Conservation (phyloP, 2,329 filamentous ascomycete genomes). For the Fusarium sp. region DNA sequence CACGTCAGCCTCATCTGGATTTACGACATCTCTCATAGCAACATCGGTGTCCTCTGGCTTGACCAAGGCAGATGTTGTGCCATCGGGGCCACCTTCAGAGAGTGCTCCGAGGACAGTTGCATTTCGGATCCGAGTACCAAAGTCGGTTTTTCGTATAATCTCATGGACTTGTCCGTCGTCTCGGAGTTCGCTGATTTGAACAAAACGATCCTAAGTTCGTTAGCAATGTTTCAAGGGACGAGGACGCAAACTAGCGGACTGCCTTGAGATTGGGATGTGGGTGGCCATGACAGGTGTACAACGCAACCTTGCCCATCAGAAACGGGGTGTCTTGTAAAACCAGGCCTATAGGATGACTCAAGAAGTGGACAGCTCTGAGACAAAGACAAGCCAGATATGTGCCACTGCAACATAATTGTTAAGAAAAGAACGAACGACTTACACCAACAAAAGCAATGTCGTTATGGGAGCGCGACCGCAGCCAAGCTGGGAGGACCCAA, state of each 20-base stretch:
- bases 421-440: slow-evolving; percentile 50
- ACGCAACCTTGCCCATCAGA: not conserved
- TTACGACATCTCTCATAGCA: slow-evolving; percentile 48
- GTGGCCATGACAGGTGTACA: not conserved
- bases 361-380: not conserved
- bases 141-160: slow-evolving; percentile 80
- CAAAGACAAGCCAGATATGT: not conserved
- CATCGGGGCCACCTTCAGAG: slow-evolving; percentile 44
- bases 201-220: slow-evolving; percentile 70
- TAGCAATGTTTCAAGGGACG: slow-evolving; percentile 12
- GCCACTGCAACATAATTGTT: not conserved
- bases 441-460: slow-evolving; percentile 89
- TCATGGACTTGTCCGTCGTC: slow-evolving; percentile 76
- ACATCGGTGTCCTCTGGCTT: slow-evolving; percentile 54
- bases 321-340: not conserved
- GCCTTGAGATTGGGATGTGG: slow-evolving; percentile 12
- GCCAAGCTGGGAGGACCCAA: slow-evolving; percentile 80
- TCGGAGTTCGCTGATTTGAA: slow-evolving; percentile 81
- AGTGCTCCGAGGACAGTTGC: slow-evolving; percentile 75
- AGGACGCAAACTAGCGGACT: not conserved
- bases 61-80: slow-evolving; percentile 37
- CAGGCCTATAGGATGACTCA: too few relatives aligned
- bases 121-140: slow-evolving; percentile 80
- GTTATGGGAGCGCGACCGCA: slow-evolving; percentile 74
- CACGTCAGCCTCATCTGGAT: slow-evolving; percentile 6